Base-by-base conservation (phyloP, 2,329 filamentous ascomycete genomes). In the Massarina eburnea region DNA sequence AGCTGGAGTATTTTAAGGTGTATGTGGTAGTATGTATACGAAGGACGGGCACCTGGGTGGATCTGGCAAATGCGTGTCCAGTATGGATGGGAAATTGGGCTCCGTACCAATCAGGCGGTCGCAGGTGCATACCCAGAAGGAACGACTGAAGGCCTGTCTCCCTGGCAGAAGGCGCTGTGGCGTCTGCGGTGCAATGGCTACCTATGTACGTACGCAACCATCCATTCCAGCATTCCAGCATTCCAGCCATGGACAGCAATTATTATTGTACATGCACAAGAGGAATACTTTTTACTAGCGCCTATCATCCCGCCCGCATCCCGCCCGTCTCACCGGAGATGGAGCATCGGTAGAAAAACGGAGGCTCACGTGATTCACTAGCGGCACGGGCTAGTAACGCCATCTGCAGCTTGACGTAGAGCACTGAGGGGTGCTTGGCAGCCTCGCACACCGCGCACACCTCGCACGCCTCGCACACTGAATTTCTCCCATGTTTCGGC, bases 41-140 rank as follows among this genome's bases (percentile, higher is more conserved):
- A n/a, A 46, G 47, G 48, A 29, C 10, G 18, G 43, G 39, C 48
- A 42, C 39, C 49, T 43, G 51, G 34, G 48, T n/a, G n/a, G n/a
- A n/a, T n/a, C n/a, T n/a, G n/a, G n/a, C n/a, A n/a, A n/a, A n/a
- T n/a, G n/a, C n/a, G n/a, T n/a, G n/a, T n/a, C n/a, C n/a, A n/a
- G n/a, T n/a, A n/a, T n/a, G n/a, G 51, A 48, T 51, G 51, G 51
- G 33, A 40, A 27, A 27, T 43, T 12, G 5, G 21, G 15, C 8
- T 35, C 33, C 6, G 40, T 45, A 33, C 20, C 14, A n/a, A 33
- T 29, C 4, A 6, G 17, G 27, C 22, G 24, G 24, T 26, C 17
- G 8, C 24, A 15, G 3, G 33, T 15, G 9, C 3, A 22, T 26
- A 20, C 12, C 32, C 5, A 24, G 17, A n/a, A 27, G 21, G 22